Conservation (phyloP, 345 rosid species). For the Psidium guajava region DNA sequence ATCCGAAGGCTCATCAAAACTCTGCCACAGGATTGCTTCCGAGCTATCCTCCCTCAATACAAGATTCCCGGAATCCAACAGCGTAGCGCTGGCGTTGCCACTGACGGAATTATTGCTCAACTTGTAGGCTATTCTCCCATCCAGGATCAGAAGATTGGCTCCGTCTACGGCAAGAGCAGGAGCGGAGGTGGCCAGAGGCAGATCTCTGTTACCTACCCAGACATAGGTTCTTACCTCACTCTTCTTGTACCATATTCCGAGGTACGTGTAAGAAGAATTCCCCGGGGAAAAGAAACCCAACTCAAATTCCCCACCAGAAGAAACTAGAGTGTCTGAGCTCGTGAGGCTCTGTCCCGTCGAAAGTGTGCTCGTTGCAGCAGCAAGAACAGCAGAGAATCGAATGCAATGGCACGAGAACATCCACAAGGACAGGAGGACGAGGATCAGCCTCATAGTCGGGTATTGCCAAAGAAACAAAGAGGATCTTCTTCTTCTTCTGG, state of each 20-base stretch:
- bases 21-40: conserved; percentile 27
- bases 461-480: no score
- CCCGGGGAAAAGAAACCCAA: conserved; percentile 20
- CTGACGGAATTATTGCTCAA: background rate
- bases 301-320: conserved; percentile 14
- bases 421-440: background rate
- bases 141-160: background rate
- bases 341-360: background rate
- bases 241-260: conserved; percentile 25
- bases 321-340: conserved; percentile 12
- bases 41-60: conserved; percentile 16
- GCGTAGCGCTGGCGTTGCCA: conserved; percentile 9
- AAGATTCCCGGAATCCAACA: conserved; percentile 34
- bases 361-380: background rate
- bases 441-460: background rate
- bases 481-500: no score
- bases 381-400: background rate
- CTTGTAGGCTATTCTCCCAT: background rate
- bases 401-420: background rate
- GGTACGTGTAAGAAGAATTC: conserved; percentile 8
- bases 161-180: conserved; percentile 13
- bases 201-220: conserved; percentile 31
- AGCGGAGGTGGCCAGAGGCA: conserved; percentile 7
- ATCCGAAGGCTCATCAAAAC: conserved; percentile 33
- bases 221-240: conserved; percentile 8